phyloP scores from a whole-genome alignment of 768 basidiomycete species.

The Scleroderma bovista region DNA sequence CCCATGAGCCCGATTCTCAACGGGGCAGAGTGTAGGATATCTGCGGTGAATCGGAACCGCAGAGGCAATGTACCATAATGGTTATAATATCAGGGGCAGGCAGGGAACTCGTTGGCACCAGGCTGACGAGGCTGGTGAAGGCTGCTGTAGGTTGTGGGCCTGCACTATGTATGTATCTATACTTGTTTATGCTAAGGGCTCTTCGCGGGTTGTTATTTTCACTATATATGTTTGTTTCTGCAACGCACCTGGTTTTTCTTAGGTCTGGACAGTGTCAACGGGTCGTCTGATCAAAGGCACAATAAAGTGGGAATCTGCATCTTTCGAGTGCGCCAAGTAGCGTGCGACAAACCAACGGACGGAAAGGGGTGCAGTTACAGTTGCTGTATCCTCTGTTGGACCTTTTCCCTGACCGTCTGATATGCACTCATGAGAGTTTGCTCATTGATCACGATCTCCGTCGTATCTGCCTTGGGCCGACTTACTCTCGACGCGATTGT shows the following conservation, averaged over 20 bases:
- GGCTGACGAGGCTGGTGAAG: too few relatives aligned
- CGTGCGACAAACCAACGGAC: background rate
- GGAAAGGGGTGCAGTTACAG: constrained; percentile 37
- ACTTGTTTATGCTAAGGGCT: background rate
- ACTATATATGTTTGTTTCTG: too few relatives aligned
- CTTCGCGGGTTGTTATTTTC: too few relatives aligned
- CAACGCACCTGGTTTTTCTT: too few relatives aligned
- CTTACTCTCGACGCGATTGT: constrained; percentile 96
- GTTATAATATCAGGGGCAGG: too few relatives aligned
- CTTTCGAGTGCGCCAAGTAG: background rate
- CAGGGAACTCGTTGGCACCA: too few relatives aligned
- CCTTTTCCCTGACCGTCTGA: constrained; percentile 80
- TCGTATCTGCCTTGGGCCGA: constrained; percentile 86
- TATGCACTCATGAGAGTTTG: constrained; percentile 93
- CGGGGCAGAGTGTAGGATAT: too few relatives aligned
- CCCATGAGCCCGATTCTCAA: too few relatives aligned
- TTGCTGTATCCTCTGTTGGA: constrained; percentile 78
- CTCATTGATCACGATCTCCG: constrained; percentile 98
- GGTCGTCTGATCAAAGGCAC: too few relatives aligned
- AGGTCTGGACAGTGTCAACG: too few relatives aligned
- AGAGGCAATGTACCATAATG: background rate
- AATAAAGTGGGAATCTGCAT: background rate
- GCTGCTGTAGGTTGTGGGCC: background rate
- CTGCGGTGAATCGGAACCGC: too few relatives aligned
- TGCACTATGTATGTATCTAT: background rate